Evolutionary conservation across 73 alveolate species (phyloP).

Genomic region (Paramecium tetraurelia): DNA sequence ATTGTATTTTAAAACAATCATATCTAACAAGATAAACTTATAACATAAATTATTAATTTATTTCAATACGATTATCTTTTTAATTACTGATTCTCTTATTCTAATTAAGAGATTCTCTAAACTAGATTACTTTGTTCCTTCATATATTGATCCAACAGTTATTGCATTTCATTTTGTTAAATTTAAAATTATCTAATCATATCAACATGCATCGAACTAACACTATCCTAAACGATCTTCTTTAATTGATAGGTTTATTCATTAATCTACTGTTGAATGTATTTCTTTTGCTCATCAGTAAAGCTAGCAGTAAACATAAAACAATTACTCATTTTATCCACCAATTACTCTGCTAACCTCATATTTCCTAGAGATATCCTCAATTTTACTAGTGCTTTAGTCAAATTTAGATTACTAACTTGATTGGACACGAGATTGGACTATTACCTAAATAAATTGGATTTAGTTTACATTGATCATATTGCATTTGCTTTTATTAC

Average conservation of each 20-base stretch:
- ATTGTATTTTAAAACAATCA: not conserved
- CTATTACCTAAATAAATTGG: not conserved
- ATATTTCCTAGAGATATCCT: slow-evolving; percentile 44
- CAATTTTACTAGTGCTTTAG: not conserved
- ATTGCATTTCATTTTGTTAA: slow-evolving; percentile 14
- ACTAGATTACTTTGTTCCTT: not conserved
- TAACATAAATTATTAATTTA: not conserved
- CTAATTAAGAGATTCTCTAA: slow-evolving; percentile 1
- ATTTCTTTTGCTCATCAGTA: slow-evolving; percentile 30
- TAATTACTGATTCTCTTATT: slow-evolving; percentile 27
- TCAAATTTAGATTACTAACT: not conserved
- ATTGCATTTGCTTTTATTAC: not conserved
- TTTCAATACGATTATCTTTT: slow-evolving; percentile 45
- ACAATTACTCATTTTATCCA: not conserved
- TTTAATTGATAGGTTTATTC: not conserved
- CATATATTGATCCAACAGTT: not conserved
- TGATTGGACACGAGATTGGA: not conserved
- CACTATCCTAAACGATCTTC: not conserved
- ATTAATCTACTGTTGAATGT: not conserved
- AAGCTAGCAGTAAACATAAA: not conserved
- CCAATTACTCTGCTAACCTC: not conserved
- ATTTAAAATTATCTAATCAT: slow-evolving; percentile 47
- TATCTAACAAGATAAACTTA: slow-evolving; percentile 21
- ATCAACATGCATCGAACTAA: slow-evolving; percentile 13
- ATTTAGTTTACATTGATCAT: not conserved